A percentile compares a stretch with the other conserved stretches of the same genome.
Conservation (phyloP, 1,284 basidiomycete species). For the Trametes sp. region DNA sequence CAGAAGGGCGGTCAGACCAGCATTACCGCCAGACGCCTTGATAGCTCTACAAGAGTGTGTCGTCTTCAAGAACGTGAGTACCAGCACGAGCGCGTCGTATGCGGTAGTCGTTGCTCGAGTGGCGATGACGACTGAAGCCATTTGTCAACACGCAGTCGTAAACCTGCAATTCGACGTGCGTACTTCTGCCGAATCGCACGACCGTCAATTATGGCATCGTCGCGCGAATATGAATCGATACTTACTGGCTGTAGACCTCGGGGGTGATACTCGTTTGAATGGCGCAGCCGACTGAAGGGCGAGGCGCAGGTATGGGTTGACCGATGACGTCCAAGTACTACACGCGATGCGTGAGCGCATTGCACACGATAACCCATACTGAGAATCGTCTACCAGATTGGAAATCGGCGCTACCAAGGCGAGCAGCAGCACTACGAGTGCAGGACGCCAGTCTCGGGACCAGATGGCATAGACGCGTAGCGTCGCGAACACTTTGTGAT, state of each 20-base stretch:
- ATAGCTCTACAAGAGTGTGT: slow-evolving; percentile 12
- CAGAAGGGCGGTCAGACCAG: slow-evolving; percentile 5
- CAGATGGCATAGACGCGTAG: slow-evolving; percentile 25
- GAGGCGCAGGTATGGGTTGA: slow-evolving; percentile 23
- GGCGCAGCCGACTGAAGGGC: slow-evolving; percentile 32
- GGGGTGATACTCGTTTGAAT: slow-evolving; percentile 11
- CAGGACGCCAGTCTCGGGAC: slow-evolving; percentile 24
- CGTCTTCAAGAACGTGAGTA: slow-evolving; percentile 31
- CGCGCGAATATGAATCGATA: not conserved
- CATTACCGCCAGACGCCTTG: slow-evolving; percentile 1
- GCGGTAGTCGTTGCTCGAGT: slow-evolving; percentile 25
- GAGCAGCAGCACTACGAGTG: slow-evolving; percentile 21
- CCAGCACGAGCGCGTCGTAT: slow-evolving; percentile 28
- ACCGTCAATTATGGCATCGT: not conserved
- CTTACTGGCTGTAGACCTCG: slow-evolving; percentile 2
- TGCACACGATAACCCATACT: not conserved
- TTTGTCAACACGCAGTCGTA: not conserved
- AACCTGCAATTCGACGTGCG: not conserved
- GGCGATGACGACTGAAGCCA: slow-evolving; percentile 27
- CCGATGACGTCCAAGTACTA: slow-evolving; percentile 26
- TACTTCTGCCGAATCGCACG: not conserved
- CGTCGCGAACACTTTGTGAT: slow-evolving; percentile 13
- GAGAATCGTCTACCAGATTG: slow-evolving; percentile 20
- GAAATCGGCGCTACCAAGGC: slow-evolving; percentile 23
- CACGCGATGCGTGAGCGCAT: not conserved